These are phyloP conservation scores for Pyrenophora tritici-repentis DNA, from an alignment of 2,329 filamentous ascomycete species.

Conservation along the genomic window DNA sequence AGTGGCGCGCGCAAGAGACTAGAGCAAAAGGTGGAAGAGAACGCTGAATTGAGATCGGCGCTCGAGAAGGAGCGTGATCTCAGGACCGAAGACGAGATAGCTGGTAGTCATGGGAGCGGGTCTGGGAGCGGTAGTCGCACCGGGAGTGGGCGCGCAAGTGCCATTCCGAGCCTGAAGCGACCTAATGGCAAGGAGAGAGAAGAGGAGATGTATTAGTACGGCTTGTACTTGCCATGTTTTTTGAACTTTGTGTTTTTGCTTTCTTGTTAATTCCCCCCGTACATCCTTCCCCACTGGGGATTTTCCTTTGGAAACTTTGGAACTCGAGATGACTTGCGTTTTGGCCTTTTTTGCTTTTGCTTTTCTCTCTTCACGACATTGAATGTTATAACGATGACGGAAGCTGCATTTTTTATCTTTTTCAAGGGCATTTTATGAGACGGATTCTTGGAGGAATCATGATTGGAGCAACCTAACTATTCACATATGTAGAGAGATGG, in stretches of 20 bases:
- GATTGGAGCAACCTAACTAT: neutral
- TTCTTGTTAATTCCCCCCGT: neutral
- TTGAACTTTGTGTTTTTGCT: constrained; percentile 1
- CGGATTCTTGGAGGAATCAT: neutral
- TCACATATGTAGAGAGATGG: neutral
- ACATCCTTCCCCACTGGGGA: too few species aligned
- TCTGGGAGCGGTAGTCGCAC: constrained; percentile 26
- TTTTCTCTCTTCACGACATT: too few species aligned
- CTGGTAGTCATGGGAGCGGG: constrained; percentile 19
- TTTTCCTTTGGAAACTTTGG: too few species aligned
- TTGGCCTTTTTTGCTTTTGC: too few species aligned
- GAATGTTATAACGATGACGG: neutral
- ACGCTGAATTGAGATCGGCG: constrained; percentile 69
- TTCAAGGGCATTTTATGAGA: too few species aligned
- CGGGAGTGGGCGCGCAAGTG: constrained; percentile 28
- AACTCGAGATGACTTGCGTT: too few species aligned
- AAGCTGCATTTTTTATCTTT: too few species aligned
- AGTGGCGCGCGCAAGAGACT: constrained; percentile 80
- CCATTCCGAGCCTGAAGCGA: constrained; percentile 18
- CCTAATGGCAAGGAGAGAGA: constrained; percentile 20
- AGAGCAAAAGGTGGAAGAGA: constrained; percentile 75
- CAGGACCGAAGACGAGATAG: constrained; percentile 26
- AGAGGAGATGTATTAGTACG: constrained; percentile 32
- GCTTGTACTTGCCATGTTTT: neutral
- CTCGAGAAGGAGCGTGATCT: constrained; percentile 62